These are phyloP conservation scores for Talaromyces pinophilus DNA, from an alignment of 2,329 filamentous ascomycete genomes.

Conservation along the genomic window DNA sequence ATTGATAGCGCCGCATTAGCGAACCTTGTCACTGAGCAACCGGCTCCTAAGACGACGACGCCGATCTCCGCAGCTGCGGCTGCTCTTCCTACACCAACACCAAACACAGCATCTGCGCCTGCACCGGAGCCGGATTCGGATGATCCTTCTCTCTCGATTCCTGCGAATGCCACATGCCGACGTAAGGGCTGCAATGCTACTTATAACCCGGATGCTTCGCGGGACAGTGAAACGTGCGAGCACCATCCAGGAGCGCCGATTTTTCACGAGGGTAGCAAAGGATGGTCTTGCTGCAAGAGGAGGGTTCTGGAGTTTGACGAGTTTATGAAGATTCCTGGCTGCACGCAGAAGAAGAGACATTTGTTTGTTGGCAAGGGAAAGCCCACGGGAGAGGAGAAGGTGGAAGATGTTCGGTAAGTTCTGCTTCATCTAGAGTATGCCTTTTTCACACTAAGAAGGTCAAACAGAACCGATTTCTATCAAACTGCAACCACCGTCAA, in stretches of 20 bases:
- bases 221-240: constrained; percentile 75
- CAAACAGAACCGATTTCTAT: constrained; percentile 79
- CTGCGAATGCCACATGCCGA: constrained; percentile 73
- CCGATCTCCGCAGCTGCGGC: constrained; percentile 34
- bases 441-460: constrained; percentile 10
- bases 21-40: constrained; percentile 26
- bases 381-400: constrained; percentile 68
- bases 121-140: constrained; percentile 81
- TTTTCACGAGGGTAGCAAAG: constrained; percentile 98
- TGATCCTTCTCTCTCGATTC: constrained; percentile 72
- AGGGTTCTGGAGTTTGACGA: constrained; percentile 95
- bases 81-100: constrained; percentile 28
- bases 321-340: constrained; percentile 94
- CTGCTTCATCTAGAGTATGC: background rate
- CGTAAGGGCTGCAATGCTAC: constrained; percentile 70
- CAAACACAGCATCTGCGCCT: constrained; percentile 33
- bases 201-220: constrained; percentile 60
- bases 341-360: constrained; percentile 77
- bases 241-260: constrained; percentile 89
- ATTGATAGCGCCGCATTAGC: constrained; percentile 28
- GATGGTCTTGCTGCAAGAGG: constrained; percentile 95
- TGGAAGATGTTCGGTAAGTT: constrained; percentile 73
- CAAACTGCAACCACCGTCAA: constrained; percentile 85
- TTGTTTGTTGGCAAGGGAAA: constrained; percentile 78
- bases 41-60: constrained; percentile 25